A percentile compares a stretch with the other conserved stretches of the same genome.
Evolutionary conservation across 106 monocot species (phyloP).

Genomic region (Apostasia shenzhenica): DNA sequence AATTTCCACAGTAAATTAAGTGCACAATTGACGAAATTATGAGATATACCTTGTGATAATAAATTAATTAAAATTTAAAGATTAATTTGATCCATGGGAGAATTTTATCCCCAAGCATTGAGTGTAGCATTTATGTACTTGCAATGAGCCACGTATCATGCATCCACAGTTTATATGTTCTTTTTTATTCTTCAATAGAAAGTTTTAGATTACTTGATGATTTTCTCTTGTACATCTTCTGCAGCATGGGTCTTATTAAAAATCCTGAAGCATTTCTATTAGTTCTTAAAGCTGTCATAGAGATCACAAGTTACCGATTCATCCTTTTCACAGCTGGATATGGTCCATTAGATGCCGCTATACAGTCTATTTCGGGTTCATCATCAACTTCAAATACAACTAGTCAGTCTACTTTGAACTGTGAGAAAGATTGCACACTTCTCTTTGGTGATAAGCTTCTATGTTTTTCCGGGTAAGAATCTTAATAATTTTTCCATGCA

Average conservation of each 20-base stretch:
- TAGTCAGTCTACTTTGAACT: not conserved
- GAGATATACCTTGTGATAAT: no score
- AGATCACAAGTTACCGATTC: constrained; percentile 38
- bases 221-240: constrained; percentile 14
- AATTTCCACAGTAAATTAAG: no score
- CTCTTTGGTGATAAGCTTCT: constrained; percentile 53
- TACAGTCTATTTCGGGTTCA: constrained; percentile 20
- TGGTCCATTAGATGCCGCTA: constrained; percentile 60
- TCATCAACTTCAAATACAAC: constrained; percentile 18
- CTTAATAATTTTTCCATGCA: not conserved
- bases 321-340: constrained; percentile 77
- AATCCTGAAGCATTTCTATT: constrained; percentile 72
- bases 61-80: no score
- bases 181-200: not conserved
- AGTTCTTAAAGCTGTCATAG: constrained; percentile 62
- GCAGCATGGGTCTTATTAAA: constrained; percentile 86
- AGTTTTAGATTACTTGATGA: not conserved
- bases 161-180: not conserved
- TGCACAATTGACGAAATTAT: no score
- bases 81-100: no score
- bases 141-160: not conserved
- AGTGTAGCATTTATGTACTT: no score
- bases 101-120: no score
- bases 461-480: constrained; percentile 83
- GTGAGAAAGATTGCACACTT: constrained; percentile 16